Evolutionary conservation across 768 basidiomycete species (phyloP), one percentile per base, ranked within the genome.

Genomic region (Pleurotus citrinopileatus): DNA sequence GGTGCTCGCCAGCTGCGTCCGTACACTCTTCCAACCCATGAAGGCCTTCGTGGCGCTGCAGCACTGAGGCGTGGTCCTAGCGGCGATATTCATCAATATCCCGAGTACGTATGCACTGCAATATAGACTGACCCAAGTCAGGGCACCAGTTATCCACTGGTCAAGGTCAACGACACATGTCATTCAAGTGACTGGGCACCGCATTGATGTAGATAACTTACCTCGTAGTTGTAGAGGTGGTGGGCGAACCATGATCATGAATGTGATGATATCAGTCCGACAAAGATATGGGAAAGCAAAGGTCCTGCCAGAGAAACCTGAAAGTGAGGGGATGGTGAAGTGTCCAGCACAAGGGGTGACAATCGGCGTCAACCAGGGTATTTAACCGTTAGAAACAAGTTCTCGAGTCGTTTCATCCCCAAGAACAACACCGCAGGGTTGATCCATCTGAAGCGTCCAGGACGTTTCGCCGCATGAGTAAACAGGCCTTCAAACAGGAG

Each of bases 261-360:
- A 6, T 12, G 2, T 8, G 25, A 44, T 10, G 10, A 12, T 22
- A 9, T 22, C 43, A 26, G 25, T 27, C 8, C 12, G 6, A n/a
- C 7, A 26, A 19, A 22, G 22, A 20, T 10, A 22, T 27, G 22
- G 20, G 22, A 9, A 25, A 25, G 12, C n/a, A 15, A 15, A 7
- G 28, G 45, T 47, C 48, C 48, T 51, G 34, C 48, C 48, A 51
- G 48, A 42, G 40, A 44, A 44, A 27, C 43, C 43, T 23, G 5
- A 42, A 3, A 17, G 19, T 12, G 15, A 4, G 40, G 26, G n/a
- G 46, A 26, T 34, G 48, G 48, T 51, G 48, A 32, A 29, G 48
- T 26, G 43, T 20, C 43, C 43, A 27, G 43, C 43, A 44, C 43
- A 44, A 44, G 43, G 19, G 43, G 43, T 20, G 48, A 52, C 8